Conservation (phyloP, 75 land plant genomes). For the Picea sitchensis region DNA sequence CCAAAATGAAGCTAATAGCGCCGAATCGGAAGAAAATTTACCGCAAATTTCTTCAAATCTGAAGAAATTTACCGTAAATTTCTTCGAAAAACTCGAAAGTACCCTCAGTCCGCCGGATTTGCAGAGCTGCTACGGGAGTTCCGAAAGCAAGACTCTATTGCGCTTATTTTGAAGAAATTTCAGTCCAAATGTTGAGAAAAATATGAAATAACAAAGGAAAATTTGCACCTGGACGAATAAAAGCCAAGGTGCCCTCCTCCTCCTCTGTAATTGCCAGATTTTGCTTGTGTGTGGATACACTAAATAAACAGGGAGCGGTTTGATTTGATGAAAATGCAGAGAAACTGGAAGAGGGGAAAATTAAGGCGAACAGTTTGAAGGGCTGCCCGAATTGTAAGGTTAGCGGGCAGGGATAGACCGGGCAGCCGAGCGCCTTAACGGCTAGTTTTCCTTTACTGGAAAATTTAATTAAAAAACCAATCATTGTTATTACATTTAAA, state of each 20-base stretch:
- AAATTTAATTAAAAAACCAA: background rate
- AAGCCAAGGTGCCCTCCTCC: background rate
- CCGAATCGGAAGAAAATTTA: too few relatives aligned
- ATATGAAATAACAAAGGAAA: background rate
- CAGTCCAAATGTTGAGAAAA: background rate
- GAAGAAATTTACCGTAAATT: too few relatives aligned
- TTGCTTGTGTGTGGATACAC: background rate
- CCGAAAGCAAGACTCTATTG: too few relatives aligned
- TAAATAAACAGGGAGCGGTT: background rate
- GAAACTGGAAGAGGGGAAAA: background rate
- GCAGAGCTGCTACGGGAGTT: too few relatives aligned
- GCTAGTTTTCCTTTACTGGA: background rate
- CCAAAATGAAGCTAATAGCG: too few relatives aligned
- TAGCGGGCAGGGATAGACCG: conserved; percentile 1
- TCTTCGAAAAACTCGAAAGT: too few relatives aligned
- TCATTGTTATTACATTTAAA: background rate
- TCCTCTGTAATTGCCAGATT: background rate
- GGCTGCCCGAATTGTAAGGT: conserved; percentile 5
- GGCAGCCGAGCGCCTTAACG: background rate
- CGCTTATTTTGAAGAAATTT: too few relatives aligned
- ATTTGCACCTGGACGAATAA: too few relatives aligned
- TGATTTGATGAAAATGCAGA: background rate
- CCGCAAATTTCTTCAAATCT: too few relatives aligned
- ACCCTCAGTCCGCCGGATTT: too few relatives aligned
- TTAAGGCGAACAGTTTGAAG: background rate